Evolutionary conservation across 2,329 filamentous ascomycete species (phyloP).

Genomic region (Zymoseptoria tritici): DNA sequence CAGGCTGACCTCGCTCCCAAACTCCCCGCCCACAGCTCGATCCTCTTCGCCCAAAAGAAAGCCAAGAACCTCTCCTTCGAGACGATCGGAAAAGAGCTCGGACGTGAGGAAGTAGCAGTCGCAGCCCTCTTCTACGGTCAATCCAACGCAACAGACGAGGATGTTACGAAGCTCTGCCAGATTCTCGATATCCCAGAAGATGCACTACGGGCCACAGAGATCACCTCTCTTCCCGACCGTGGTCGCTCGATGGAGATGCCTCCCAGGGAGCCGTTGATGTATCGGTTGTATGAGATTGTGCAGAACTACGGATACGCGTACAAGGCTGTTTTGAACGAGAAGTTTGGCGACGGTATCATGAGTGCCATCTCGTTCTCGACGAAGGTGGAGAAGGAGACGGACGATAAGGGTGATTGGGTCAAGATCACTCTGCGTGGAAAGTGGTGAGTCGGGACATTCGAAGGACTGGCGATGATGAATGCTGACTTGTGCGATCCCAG

Average conservation of each 20-base stretch:
- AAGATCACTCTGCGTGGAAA: constrained; percentile 78
- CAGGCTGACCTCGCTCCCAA: constrained; percentile 59
- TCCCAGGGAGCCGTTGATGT: constrained; percentile 77
- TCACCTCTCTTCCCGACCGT: constrained; percentile 71
- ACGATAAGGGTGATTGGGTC: constrained; percentile 77
- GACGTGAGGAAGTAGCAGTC: constrained; percentile 73
- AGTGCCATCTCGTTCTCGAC: constrained; percentile 88
- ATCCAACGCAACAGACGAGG: constrained; percentile 62
- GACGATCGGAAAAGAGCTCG: constrained; percentile 63
- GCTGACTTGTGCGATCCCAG: constrained; percentile 24
- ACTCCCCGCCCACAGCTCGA: constrained; percentile 62
- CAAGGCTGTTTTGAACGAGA: constrained; percentile 92
- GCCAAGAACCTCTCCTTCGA: constrained; percentile 69
- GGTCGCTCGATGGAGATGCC: constrained; percentile 76
- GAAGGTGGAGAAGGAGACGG: constrained; percentile 75
- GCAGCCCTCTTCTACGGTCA: constrained; percentile 91
- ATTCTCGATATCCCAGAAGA: constrained; percentile 55
- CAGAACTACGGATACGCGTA: constrained; percentile 97
- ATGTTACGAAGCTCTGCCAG: constrained; percentile 58
- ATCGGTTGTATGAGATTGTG: constrained; percentile 85
- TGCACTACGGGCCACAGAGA: constrained; percentile 49
- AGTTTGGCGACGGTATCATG: constrained; percentile 78
- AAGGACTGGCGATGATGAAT: neutral
- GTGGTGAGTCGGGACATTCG: constrained; percentile 51
- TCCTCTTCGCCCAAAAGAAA: constrained; percentile 77